Base-by-base conservation (phyloP, 495 filamentous ascomycete genomes). In the Paragyromitra xinjiangensis region DNA sequence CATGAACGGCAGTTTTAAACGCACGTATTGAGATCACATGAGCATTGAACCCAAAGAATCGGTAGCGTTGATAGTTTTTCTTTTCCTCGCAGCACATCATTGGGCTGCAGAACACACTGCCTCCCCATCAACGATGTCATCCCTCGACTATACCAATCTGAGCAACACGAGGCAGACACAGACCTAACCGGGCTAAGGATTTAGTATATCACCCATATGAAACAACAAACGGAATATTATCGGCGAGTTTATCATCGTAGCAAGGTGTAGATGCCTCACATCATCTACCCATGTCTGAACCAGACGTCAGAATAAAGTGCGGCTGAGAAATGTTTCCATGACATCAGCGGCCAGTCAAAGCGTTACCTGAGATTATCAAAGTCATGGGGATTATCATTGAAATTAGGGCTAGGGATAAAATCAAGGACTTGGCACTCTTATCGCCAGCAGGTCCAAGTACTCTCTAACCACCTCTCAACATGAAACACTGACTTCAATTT, bases 241-340 rank as follows among this genome's bases (percentile, higher is more conserved):
- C 34, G 44, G 6, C 26, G 24, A 1, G 22, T 55, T 55, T 34
- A 29, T 44, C 39, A 42, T 37, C n/a, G 44, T 39, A 62, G 58
- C 50, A 26, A 64, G 55, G 44, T 45, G 50, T 63, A 34, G 34
- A 34, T 53, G 8, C n/a, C n/a, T 34, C 40, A 16, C n/a, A 11
- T 53, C 53, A 64, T 34, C 42, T 40, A 40, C 48, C 22, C 58
- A 64, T 29, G 6, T 51, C 58, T 64, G 26, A 29, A 29, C 65
- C 48, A 45, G 68, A 66, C 61, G 74, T 77, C 50, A 39, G 74
- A 77, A 73, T 73, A 77, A 73, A 77, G 74, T 77, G 74, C 74
- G 74, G 74, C 74, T 77, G 74, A 77, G 69, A 73, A 64, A 51
- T 68, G 56, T 19, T 61, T 45, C 62, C 50, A 64, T 71, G 48